Base-by-base conservation (phyloP, 192 early-diverging fungal genomes). In the Entomortierella lignicola region DNA sequence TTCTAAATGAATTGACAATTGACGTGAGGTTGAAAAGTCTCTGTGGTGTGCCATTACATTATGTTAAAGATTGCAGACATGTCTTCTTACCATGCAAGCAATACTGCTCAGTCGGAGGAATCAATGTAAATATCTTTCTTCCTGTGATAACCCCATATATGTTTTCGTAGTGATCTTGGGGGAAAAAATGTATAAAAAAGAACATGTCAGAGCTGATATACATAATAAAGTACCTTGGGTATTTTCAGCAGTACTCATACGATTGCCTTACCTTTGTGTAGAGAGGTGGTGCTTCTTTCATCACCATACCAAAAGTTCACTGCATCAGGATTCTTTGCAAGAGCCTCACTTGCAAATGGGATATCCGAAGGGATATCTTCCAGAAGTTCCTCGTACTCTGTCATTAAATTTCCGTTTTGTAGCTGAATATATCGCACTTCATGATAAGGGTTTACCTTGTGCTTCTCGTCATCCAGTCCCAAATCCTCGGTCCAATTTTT, bases 241-340 rank as follows among this genome's bases (percentile, higher is more conserved):
- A n/a, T n/a, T n/a, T n/a, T n/a, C n/a, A n/a, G n/a, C n/a, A n/a
- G n/a, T n/a, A n/a, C n/a, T n/a, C n/a, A n/a, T n/a, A n/a, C n/a
- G n/a, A n/a, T n/a, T n/a, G n/a, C n/a, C n/a, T 23, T 25, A 77
- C 81, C 81, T 61, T 85, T 87, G 31, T 87, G 85, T n/a, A 87
- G 52, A 0, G 81, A 83, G 0, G 85, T 87, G 0, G 62, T 70
- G 21, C 85, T 87, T 23, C 65, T 39, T 29, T 79, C 71, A 41
- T 84, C 80, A 5, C 85, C 85, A 59, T 83, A 87, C 85, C 85
- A 87, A 56, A 87, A 87, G 59, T 87, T 87, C 50, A 87, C 74
- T 11, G 85, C 85, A 34, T 87, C 85, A 0, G 85, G 85, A 12
- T 53, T 21, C 53, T 59, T 77, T 29, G 77, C 81, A 18, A 87